Conservation (phyloP, 202 grass and related monocot species). For the Zoysia matrella region DNA sequence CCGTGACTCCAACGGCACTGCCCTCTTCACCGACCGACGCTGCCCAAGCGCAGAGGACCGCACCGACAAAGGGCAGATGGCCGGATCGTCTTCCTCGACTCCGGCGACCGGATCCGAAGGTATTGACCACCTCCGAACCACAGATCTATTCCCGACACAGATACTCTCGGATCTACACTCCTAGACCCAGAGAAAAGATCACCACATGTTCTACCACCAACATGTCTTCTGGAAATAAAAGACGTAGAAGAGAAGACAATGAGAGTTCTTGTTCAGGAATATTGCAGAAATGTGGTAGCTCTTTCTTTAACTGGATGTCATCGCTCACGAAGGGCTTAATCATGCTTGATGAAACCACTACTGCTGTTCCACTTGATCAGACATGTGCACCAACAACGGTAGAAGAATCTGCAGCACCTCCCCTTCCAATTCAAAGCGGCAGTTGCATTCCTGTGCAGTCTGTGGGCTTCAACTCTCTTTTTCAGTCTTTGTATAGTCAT, state of each 20-base stretch:
- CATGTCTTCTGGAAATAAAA: conserved; percentile 59
- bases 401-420: conserved; percentile 45
- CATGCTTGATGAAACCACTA: conserved; percentile 33
- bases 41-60: too few relatives aligned
- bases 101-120: too few relatives aligned
- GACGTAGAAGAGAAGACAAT: conserved; percentile 60
- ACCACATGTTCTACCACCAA: conserved; percentile 43
- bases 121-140: too few relatives aligned
- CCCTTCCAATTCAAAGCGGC: conserved; percentile 44
- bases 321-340: conserved; percentile 65
- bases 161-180: too few relatives aligned
- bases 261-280: conserved; percentile 54
- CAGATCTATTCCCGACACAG: too few relatives aligned
- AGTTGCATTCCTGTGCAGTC: conserved; percentile 38
- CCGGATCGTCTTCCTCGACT: too few relatives aligned
- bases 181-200: too few relatives aligned
- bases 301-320: conserved; percentile 97
- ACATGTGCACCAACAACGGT: conserved; percentile 43
- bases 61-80: too few relatives aligned
- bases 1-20: too few relatives aligned
- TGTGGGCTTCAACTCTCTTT: conserved; percentile 73
- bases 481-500: conserved; percentile 72
- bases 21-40: too few relatives aligned
- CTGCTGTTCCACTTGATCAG: conserved; percentile 59
- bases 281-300: conserved; percentile 57